Base-by-base conservation (phyloP, 352 stramenopile species). In the Globisporangium mamillatum region DNA sequence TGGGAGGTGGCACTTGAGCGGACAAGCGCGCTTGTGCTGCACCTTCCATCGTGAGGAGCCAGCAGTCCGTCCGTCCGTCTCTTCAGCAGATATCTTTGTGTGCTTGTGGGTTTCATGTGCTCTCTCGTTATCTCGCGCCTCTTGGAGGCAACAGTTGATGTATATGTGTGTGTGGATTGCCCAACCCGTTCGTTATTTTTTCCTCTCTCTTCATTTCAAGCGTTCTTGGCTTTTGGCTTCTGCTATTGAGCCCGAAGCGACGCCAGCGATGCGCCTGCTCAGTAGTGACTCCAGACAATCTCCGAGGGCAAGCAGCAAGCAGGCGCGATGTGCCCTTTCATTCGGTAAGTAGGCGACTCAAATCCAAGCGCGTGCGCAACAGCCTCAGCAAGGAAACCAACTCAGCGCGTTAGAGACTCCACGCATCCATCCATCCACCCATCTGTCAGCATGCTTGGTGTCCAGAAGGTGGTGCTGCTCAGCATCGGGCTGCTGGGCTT, bases 381-480 rank as follows among this genome's bases (percentile, higher is more conserved):
- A 32, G 20, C 12, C 36, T 36, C n/a, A 25, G 25, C 20, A 55
- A 41, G 60, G 18, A 22, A 62, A 50, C 44, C 41, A 48, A 16
- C 41, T 50, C 41, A 50, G 16, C 41, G 41, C 41, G 41, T n/a
- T 50, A 50, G 36, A 55, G 9, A 38, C 4, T 8, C 22, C 50
- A 50, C 27, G 16, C n/a, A 7, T 52, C 6, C 16, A 44, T 18
- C 27, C 27, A 32, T 4, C 27, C 27, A 32, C 27, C 60, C 12
- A 46, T 46, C 52, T 54, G 58, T n/a, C 50, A 41, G 63, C 16
- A 88, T 90, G 80, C 34, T 85, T 63, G 70, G 76, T 22, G 48
- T 78, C 52, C 74, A 73, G 38, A 82, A 79, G 60, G 75, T 82
- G 60, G 73, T 70, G 60, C 59, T 86, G 22, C 64, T 88, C 24